Conservation (phyloP, 768 basidiomycete genomes). For the Russula dissimulans region DNA sequence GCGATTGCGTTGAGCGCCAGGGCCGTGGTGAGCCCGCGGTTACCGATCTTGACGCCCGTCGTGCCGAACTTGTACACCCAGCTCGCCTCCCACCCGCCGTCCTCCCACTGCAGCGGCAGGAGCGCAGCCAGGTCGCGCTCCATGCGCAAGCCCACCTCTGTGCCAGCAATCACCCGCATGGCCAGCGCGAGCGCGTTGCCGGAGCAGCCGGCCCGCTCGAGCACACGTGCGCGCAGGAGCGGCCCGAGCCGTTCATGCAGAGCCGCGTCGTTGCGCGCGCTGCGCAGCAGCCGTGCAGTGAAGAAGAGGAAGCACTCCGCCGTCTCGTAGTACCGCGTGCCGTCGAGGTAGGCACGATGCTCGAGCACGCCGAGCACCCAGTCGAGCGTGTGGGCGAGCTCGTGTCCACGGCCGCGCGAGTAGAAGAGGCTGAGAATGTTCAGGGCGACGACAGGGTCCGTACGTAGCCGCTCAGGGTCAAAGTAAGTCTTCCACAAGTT, state of each 20-base stretch:
- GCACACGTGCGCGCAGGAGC: slow-evolving; percentile 36
- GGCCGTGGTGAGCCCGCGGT: slow-evolving; percentile 46
- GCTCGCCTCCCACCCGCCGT: slow-evolving; percentile 47
- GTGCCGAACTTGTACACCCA: slow-evolving; percentile 51
- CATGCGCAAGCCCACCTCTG: slow-evolving; percentile 33
- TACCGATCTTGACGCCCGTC: slow-evolving; percentile 40
- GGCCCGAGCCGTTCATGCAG: slow-evolving; percentile 32
- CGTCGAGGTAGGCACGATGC: slow-evolving; percentile 45
- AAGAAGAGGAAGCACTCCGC: slow-evolving; percentile 47
- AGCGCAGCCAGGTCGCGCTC: slow-evolving; percentile 38
- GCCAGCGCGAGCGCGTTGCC: slow-evolving; percentile 49
- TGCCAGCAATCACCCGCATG: slow-evolving; percentile 43
- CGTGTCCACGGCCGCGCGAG: slow-evolving; percentile 37
- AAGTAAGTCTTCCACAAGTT: slow-evolving; percentile 38
- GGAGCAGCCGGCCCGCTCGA: slow-evolving; percentile 40
- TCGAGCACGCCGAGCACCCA: slow-evolving; percentile 44
- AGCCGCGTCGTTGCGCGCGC: slow-evolving; percentile 23
- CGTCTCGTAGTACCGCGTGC: slow-evolving; percentile 46
- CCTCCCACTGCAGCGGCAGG: slow-evolving; percentile 40
- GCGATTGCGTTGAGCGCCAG: slow-evolving; percentile 44
- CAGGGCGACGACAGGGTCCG: slow-evolving; percentile 46
- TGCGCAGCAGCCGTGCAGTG: slow-evolving; percentile 36
- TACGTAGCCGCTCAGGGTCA: slow-evolving; percentile 40
- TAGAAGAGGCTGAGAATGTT: slow-evolving; percentile 44
- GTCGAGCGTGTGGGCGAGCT: slow-evolving; percentile 36